Conservation (phyloP, 2,329 filamentous ascomycete species). For the Dactylonectria estremocensis region DNA sequence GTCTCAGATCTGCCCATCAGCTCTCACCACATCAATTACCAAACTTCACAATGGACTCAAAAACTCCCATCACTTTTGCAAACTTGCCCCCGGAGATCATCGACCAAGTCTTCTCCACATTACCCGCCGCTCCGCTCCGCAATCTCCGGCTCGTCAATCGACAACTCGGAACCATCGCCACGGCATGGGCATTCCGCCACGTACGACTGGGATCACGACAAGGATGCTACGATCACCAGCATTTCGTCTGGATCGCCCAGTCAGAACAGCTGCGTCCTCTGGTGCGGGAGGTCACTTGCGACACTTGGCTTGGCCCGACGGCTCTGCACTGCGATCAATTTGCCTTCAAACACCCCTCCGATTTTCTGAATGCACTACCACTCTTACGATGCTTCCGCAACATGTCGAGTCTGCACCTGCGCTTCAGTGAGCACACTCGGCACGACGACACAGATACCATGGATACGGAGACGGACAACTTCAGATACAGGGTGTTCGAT, state of each 20-base stretch:
- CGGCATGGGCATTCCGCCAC: conserved; percentile 24
- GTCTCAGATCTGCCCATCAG: background rate
- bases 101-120: conserved; percentile 7
- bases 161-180: conserved; percentile 17
- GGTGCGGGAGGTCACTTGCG: conserved; percentile 31
- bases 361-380: conserved; percentile 25
- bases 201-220: conserved; percentile 22
- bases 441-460: conserved; percentile 8
- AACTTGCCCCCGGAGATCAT: conserved; percentile 18
- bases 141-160: conserved; percentile 30
- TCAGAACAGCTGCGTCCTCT: conserved; percentile 7
- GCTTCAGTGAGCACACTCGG: conserved; percentile 19
- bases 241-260: conserved; percentile 19
- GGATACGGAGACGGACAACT: conserved; percentile 20
- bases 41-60: conserved; percentile 4
- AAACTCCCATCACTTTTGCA: background rate
- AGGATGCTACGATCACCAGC: conserved; percentile 11
- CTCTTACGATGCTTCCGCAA: conserved; percentile 19
- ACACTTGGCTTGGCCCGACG: conserved; percentile 22
- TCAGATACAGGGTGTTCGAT: conserved; percentile 29
- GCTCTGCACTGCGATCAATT: background rate
- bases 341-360: conserved; percentile 1
- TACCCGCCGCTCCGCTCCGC: conserved; percentile 18
- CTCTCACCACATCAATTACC: background rate
- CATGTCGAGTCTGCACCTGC: conserved; percentile 20